A percentile compares a stretch with the other conserved stretches of the same genome.
Evolutionary conservation across 208 protist genomes (phyloP).

Genomic region (Trichomonas tenax): DNA sequence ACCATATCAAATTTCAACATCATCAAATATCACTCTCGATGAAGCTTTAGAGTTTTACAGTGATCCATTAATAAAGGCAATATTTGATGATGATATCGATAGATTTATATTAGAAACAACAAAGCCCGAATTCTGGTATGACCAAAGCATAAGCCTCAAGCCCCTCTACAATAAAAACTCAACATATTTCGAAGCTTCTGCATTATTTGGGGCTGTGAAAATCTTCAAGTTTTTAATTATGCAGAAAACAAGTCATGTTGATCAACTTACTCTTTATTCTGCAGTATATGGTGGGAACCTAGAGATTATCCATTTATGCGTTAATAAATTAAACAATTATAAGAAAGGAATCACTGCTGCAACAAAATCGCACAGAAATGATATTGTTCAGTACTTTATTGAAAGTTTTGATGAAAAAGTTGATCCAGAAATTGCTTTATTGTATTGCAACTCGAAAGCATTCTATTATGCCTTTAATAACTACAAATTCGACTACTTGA

Average conservation of each 20-base stretch:
- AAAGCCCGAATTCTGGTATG: not conserved
- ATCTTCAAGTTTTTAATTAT: not conserved
- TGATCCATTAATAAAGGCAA: not conserved
- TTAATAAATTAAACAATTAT: not conserved
- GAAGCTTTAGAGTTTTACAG: not conserved
- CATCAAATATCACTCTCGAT: not conserved
- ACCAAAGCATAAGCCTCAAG: not conserved
- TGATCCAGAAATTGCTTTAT: not conserved
- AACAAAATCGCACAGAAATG: not conserved
- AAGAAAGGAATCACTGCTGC: not conserved
- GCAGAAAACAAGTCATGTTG: not conserved
- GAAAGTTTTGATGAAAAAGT: not conserved
- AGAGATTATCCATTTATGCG: not conserved
- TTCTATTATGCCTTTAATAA: not conserved
- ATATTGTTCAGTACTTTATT: not conserved
- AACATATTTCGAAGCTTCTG: not conserved
- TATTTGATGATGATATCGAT: not conserved
- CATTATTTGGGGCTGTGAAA: not conserved
- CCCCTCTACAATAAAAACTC: not conserved
- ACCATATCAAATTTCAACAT: not conserved
- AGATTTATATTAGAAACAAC: not conserved
- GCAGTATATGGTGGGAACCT: not conserved
- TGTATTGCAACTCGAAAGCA: not conserved
- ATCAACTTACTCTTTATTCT: not conserved
- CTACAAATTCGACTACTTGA: not conserved